Conservation (phyloP, 176 grass and related monocot species). For the Thalia dealbata region DNA sequence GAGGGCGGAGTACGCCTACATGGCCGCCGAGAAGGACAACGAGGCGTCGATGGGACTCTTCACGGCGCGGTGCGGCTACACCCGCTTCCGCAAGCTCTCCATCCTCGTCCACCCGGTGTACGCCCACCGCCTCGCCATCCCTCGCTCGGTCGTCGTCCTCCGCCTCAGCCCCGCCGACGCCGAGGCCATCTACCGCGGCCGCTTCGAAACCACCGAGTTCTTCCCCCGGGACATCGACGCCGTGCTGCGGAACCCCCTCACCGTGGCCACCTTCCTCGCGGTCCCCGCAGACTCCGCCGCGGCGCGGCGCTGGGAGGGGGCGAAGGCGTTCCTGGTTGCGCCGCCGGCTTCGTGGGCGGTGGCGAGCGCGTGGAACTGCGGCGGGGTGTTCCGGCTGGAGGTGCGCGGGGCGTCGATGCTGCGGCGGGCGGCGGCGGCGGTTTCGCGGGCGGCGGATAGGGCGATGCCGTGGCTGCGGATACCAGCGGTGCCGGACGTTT, state of each 20-base stretch:
- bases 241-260: constrained; percentile 52
- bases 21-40: constrained; percentile 73
- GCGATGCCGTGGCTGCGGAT: neutral
- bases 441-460: too few species aligned
- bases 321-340: neutral
- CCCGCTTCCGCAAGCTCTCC: constrained; percentile 75
- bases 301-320: constrained; percentile 19
- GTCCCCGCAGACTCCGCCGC: neutral
- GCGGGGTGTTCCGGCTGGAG: constrained; percentile 38
- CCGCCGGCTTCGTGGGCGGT: constrained; percentile 56
- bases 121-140: constrained; percentile 32
- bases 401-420: too few species aligned
- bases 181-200: constrained; percentile 40
- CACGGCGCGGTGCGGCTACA: constrained; percentile 59
- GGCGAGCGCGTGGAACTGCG: constrained; percentile 64
- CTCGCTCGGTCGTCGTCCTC: constrained; percentile 29
- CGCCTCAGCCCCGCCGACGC: constrained; percentile 40
- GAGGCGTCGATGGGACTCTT: constrained; percentile 67
- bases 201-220: constrained; percentile 49
- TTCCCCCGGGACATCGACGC: constrained; percentile 70
- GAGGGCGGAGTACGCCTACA: constrained; percentile 72
- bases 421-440: too few species aligned
- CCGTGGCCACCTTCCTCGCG: constrained; percentile 51
- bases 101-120: constrained; percentile 86
- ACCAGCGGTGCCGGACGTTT: constrained; percentile 54